Percentiles rank a stretch among this genome's conserved stretches.
phyloP scores from a whole-genome alignment of 2,329 filamentous ascomycete genomes.

The Chalaropsis ovoidea region DNA sequence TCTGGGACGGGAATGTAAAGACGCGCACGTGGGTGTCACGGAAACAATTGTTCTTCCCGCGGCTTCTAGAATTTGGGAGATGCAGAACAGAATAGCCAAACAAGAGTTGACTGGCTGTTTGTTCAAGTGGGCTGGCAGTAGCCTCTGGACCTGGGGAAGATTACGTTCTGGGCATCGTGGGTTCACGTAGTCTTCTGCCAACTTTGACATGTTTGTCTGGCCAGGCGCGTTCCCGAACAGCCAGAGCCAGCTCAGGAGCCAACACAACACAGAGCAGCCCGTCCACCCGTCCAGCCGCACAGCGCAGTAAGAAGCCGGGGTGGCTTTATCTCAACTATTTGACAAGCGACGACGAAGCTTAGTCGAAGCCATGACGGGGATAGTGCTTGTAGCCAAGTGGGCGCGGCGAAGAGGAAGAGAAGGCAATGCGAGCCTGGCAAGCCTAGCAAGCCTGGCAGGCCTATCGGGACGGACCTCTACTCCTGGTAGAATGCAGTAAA shows the following conservation, averaged over 20 bases:
- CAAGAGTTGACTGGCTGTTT: too few species aligned
- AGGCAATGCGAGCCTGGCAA: not conserved
- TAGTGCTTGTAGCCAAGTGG: not conserved
- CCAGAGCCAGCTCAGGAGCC: not conserved
- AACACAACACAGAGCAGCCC: conserved; percentile 3
- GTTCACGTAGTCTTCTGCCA: conserved; percentile 3
- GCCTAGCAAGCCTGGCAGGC: not conserved
- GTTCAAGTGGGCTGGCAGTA: too few species aligned
- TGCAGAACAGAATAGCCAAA: too few species aligned
- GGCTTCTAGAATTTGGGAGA: too few species aligned
- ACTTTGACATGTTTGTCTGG: conserved; percentile 6
- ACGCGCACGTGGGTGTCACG: too few species aligned
- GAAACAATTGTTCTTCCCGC: too few species aligned
- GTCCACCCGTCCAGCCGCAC: conserved; percentile 4
- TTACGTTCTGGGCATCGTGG: not conserved
- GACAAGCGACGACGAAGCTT: not conserved
- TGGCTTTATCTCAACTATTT: not conserved
- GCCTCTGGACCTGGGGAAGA: not conserved
- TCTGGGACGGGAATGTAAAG: too few species aligned
- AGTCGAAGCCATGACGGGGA: not conserved
- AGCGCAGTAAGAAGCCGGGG: conserved; percentile 7
- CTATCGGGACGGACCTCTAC: not conserved
- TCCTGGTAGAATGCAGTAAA: not conserved
- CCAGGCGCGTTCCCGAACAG: not conserved
- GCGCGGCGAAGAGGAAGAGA: not conserved